Base-by-base conservation (phyloP, 1,139 yeast species). In the Pneumocystis wakefieldiae region DNA sequence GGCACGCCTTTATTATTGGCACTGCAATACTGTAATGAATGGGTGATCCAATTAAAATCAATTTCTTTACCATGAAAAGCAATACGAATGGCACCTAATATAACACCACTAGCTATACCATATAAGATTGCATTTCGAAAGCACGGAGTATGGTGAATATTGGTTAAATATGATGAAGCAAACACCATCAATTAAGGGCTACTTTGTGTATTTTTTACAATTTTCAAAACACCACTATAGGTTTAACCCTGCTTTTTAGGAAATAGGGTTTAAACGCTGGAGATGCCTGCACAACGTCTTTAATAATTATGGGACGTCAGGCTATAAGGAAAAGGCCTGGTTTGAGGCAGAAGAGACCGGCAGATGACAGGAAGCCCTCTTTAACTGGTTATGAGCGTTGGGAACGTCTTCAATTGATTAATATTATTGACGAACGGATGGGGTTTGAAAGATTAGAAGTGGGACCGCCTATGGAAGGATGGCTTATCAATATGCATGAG, bases 401-500 rank as follows among this genome's bases (percentile, higher is more conserved):
- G 29, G 61, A 59, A 24, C 59, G 37, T 37, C n/a, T 57, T 24
- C 42, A 57, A 39, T 39, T 10, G 41, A 14, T 12, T 28, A 39
- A 37, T 39, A 19, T 57, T 36, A 64, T 67, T 53, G 97, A 90
- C 71, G 73, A 84, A 1, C 73, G 82, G 66, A 88, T 91, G 90
- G 97, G 97, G 8, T 91, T 91, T 72, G 87, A 85, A 53, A 77
- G 94, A 63, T 82, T 80, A 64, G 91, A 86, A 64, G 78, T 83
- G 42, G 90, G 94, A 0, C 86, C 94, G 0, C 77, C 83, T 59
- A 84, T 82, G 69, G 76, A 80, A 2, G 97, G 97, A 38, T 91
- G 97, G 97, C 76, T 91, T 64, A 81, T 86, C 55, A 91, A 91
- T 71, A 88, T 91, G 77, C 76, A 73, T 65, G 77, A 86, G 38